Base-by-base conservation (phyloP, 1,139 yeast genomes). In the Magnusiomyces fungicola region DNA sequence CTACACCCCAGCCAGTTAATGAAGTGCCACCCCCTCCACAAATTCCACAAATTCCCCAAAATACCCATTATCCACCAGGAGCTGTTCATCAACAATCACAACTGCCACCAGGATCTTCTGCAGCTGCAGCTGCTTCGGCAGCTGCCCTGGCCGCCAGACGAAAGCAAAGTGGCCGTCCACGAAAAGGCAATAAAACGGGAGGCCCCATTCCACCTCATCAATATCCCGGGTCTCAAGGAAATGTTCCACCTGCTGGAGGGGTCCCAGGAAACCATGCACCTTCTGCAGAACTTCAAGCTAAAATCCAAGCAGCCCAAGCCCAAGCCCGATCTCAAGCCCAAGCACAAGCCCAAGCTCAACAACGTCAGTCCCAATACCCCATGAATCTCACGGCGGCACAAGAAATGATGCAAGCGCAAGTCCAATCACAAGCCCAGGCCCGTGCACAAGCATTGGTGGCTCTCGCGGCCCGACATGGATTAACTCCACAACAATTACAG, bases 311-410 rank as follows among this genome's bases (percentile, higher is more conserved):
- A 16, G 22, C 32, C 14, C 43, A n/a, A 19, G 25, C 19, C 12
- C 43, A 25, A 27, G 42, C 25, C 30, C 25, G 32, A 30, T n/a
- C 43, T 9, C 42, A 45, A 38, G 38, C 30, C 18, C 45, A 42
- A 32, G 16, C 16, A 24, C 43, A 34, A 34, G 22, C 12, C 14
- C 45, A 41, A 19, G 22, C 45, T 6, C 45, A 41, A 41, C 45
- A 41, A 27, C 41, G 19, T 10, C 23, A 19, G 19, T 23, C n/a
- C 22, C 46, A 32, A 21, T 24, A 27, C 9, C 39, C 46, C n/a
- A 19, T 3, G 23, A 6, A 3, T 14, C 46, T 16, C 33, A 40
- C 4, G 41, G 32, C 14, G 39, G 14, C 37, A 19, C 32, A 7
- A 19, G 16, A 7, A n/a, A 12, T 16, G 39, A 19, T n/a, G n/a